Base-by-base conservation (phyloP, 495 filamentous ascomycete genomes). In the Xylaria venustula region DNA sequence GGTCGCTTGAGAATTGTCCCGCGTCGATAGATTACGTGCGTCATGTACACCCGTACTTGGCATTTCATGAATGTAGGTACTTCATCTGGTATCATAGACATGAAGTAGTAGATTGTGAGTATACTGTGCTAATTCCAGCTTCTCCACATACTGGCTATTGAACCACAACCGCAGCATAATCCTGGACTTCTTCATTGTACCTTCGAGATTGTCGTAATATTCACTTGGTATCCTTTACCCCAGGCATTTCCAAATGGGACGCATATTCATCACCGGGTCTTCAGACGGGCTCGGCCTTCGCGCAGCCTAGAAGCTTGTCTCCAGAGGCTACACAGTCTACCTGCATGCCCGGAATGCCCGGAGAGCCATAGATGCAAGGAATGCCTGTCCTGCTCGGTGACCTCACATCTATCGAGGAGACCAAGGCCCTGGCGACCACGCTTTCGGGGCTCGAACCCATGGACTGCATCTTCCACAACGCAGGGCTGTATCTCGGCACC, bases 381-480 rank as follows among this genome's bases (percentile, higher is more conserved):
- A 70, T 25, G 78, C 78, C 17, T 76, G 78, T 85, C 2, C 71
- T 86, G 7, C 66, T 83, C 14, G 82, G 66, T 19, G 84, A 87
- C 61, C 64, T 86, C 0, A 69, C 75, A 20, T 81, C 73, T 15
- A 78, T 82, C 54, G 58, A 76, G n/a, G 81, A 83, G 60, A 83
- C 74, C 17, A 87, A 86, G 62, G 66, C 71, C 2, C 75, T 86
- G 1, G 83, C 83, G 2, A 60, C 72, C 26, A 67, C 83, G 36
- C 79, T 82, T 23, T 82, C 84, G 64, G 67, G 71, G 37, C 66
- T 71, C 0, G 78, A 77, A 0, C 73, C 75, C 8, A 85, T 82
- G 73, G 84, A 86, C 60, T 70, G 76, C 20, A 77, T 87, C 25
- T 75, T 87, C 23, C 85, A 87, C 71, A 86, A 85, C 60, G 83